Conservation (phyloP, 257 asterid species). For the Gentiana macrophylla region DNA sequence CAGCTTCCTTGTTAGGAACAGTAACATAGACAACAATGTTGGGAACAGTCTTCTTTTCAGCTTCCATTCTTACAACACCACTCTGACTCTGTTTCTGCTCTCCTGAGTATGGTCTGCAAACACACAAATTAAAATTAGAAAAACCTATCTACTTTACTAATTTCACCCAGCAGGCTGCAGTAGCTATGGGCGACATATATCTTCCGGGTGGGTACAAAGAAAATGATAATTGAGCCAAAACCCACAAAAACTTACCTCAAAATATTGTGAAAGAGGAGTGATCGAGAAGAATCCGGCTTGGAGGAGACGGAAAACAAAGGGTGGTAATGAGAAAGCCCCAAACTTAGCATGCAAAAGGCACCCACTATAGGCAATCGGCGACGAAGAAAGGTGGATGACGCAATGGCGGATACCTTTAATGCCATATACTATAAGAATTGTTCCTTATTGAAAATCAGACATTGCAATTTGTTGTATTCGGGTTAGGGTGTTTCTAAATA, state of each 20-base stretch:
- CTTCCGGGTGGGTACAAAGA: slow-evolving; percentile 5
- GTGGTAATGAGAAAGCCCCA: slow-evolving; percentile 65
- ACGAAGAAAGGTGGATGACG: slow-evolving; percentile 51
- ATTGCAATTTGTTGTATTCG: too few species aligned
- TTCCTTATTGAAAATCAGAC: too few species aligned
- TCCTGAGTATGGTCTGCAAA: slow-evolving; percentile 35
- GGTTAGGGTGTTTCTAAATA: too few species aligned
- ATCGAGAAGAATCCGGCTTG: slow-evolving; percentile 36
- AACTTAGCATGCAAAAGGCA: slow-evolving; percentile 68
- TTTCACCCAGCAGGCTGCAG: too few species aligned
- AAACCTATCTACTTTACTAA: too few species aligned
- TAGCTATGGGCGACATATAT: neutral
- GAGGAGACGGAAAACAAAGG: slow-evolving; percentile 18
- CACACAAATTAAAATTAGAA: neutral
- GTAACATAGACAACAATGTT: slow-evolving; percentile 95
- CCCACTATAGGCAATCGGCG: slow-evolving; percentile 72
- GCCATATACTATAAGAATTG: slow-evolving; percentile 42
- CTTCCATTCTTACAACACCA: slow-evolving; percentile 51
- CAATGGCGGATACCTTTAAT: slow-evolving; percentile 49
- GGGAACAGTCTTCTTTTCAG: slow-evolving; percentile 56
- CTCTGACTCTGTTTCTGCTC: slow-evolving; percentile 25
- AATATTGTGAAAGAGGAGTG: slow-evolving; percentile 36
- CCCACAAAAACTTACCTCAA: slow-evolving; percentile 32
- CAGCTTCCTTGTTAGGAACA: slow-evolving; percentile 86
- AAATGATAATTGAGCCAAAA: neutral